Percentiles rank a stretch among this genome's conserved stretches.
These are phyloP conservation scores for Dichotomopilus funicola DNA, from an alignment of 2,329 filamentous ascomycete species.

Conservation along the genomic window DNA sequence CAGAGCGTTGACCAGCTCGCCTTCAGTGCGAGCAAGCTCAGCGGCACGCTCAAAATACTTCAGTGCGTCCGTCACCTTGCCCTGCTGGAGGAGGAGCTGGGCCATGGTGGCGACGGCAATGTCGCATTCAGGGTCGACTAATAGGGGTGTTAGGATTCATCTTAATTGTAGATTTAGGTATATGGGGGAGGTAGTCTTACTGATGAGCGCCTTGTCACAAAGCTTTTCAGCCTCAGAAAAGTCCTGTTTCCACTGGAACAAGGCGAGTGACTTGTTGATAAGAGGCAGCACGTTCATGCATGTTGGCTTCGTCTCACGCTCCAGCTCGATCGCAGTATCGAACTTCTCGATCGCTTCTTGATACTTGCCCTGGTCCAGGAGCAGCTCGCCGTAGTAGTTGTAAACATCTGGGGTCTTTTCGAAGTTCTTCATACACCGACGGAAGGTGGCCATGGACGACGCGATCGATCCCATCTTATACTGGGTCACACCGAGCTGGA, in stretches of 20 bases:
- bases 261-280: slow-evolving; percentile 95
- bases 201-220: slow-evolving; percentile 94
- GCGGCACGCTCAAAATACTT: slow-evolving; percentile 96
- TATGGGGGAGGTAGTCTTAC: slow-evolving; percentile 48
- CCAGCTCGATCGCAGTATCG: slow-evolving; percentile 96
- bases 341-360: slow-evolving; percentile 96
- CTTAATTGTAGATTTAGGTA: background rate
- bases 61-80: slow-evolving; percentile 90
- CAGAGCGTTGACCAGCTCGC: slow-evolving; percentile 91
- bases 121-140: slow-evolving; percentile 97
- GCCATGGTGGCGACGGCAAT: slow-evolving; percentile 99
- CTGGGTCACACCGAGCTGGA: slow-evolving; percentile 96
- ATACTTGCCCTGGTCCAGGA: slow-evolving; percentile 94
- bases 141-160: slow-evolving; percentile 8
- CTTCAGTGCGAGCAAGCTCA: slow-evolving; percentile 87
- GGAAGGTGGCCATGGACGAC: slow-evolving; percentile 97
- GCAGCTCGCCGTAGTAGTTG: slow-evolving; percentile 97
- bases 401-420: slow-evolving; percentile 94
- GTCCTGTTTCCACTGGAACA: slow-evolving; percentile 98
- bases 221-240: slow-evolving; percentile 91
- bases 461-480: slow-evolving; percentile 99
- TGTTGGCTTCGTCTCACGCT: slow-evolving; percentile 87
- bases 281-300: slow-evolving; percentile 96
- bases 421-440: slow-evolving; percentile 97
- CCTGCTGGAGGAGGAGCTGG: slow-evolving; percentile 92